Evolutionary conservation across 345 rosid genomes (phyloP).

Genomic region (Microcos paniculata): DNA sequence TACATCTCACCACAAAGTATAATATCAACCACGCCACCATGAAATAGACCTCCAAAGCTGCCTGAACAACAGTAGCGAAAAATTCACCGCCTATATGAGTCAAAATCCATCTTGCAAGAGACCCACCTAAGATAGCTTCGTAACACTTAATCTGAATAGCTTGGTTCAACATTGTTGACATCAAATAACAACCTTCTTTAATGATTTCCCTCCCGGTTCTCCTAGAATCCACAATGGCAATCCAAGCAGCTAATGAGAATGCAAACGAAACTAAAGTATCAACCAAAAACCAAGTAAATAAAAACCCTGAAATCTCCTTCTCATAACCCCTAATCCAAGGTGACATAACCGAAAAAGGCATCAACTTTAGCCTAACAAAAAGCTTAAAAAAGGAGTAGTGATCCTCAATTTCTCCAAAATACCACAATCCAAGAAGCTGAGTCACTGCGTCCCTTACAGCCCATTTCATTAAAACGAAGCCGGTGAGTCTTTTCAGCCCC

Average conservation of each 20-base stretch:
- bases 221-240: constrained; percentile 79
- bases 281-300: constrained; percentile 75
- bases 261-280: constrained; percentile 68
- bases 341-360: constrained; percentile 83
- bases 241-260: constrained; percentile 82
- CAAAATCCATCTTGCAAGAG: constrained; percentile 61
- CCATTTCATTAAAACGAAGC: constrained; percentile 86
- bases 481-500: constrained; percentile 76
- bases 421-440: constrained; percentile 86
- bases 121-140: constrained; percentile 81
- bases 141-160: constrained; percentile 78
- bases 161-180: constrained; percentile 66
- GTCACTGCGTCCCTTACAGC: constrained; percentile 87
- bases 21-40: constrained; percentile 89
- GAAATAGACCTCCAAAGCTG: constrained; percentile 78
- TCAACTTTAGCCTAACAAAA: constrained; percentile 80
- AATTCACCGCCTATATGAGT: constrained; percentile 49
- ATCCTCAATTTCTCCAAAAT: constrained; percentile 85
- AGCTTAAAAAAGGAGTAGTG: constrained; percentile 83
- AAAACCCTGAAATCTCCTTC: constrained; percentile 82
- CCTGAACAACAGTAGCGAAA: constrained; percentile 63
- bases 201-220: constrained; percentile 84
- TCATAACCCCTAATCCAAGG: constrained; percentile 85
- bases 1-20: constrained; percentile 70
- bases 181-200: constrained; percentile 80